Percentiles rank a stretch among this genome's conserved stretches.
Conservation (phyloP, 805 yeast species). For the Grigorovia humatica region DNA sequence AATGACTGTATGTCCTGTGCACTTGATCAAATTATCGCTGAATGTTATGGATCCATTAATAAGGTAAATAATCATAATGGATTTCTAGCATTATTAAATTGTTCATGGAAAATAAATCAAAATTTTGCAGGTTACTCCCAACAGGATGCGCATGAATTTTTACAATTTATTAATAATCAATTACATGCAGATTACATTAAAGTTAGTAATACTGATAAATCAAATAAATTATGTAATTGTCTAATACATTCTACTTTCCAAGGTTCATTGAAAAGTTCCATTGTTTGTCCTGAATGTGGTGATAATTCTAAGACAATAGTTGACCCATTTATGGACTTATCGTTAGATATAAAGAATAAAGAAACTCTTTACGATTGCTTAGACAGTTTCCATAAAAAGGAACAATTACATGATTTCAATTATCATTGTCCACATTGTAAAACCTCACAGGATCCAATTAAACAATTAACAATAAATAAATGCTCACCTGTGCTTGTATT, state of each 20-base stretch:
- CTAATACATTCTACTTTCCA: conserved; percentile 74
- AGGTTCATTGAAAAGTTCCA: conserved; percentile 73
- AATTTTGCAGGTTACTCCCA: conserved; percentile 91
- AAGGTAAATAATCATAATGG: conserved; percentile 51
- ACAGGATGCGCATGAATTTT: conserved; percentile 97
- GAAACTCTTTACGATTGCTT: conserved; percentile 51
- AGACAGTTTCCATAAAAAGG: conserved; percentile 65
- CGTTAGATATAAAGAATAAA: conserved; percentile 56
- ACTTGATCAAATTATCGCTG: conserved; percentile 64
- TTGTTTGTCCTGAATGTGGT: conserved; percentile 62
- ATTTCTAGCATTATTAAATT: conserved; percentile 65
- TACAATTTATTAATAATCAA: conserved; percentile 85
- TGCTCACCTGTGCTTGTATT: conserved; percentile 73
- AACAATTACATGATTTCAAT: conserved; percentile 55
- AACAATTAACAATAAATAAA: conserved; percentile 56
- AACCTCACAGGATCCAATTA: conserved; percentile 53
- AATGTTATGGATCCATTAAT: conserved; percentile 44
- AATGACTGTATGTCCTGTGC: conserved; percentile 70
- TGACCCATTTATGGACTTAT: conserved; percentile 86
- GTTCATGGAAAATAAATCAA: conserved; percentile 79
- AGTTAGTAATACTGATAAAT: conserved; percentile 6
- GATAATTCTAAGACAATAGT: conserved; percentile 50
- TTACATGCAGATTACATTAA: conserved; percentile 42
- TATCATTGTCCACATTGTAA: conserved; percentile 64
- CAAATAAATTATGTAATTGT: conserved; percentile 47